Percentiles rank a stretch among this genome's conserved stretches.
These are phyloP conservation scores for Cladobotryum mycophilum DNA, from an alignment of 2,329 filamentous ascomycete species.

Conservation along the genomic window DNA sequence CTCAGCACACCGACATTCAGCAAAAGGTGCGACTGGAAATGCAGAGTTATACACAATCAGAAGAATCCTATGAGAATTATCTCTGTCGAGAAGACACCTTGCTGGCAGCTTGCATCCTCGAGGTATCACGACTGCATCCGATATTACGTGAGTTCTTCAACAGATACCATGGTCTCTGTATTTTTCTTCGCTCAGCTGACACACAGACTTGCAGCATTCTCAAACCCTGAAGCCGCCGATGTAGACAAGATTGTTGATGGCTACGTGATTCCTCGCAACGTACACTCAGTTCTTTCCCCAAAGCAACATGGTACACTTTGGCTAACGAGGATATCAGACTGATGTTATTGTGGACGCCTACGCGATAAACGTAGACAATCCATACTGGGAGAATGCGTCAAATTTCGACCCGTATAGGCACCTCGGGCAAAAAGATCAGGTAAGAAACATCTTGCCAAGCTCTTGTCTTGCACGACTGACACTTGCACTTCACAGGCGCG, in stretches of 20 bases:
- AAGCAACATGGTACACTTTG: too few relatives aligned
- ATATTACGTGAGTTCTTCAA: constrained; percentile 2
- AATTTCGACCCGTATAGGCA: neutral
- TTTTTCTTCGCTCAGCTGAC: neutral
- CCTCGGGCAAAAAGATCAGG: neutral
- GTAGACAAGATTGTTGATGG: neutral
- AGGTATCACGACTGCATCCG: constrained; percentile 9
- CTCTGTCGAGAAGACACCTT: constrained; percentile 5
- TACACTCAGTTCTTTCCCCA: neutral
- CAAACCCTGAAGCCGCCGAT: neutral
- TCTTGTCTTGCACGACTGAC: too few relatives aligned
- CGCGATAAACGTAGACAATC: constrained; percentile 10
- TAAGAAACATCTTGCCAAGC: too few relatives aligned
- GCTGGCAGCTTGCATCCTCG: constrained; percentile 4
- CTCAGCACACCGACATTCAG: neutral
- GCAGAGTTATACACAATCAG: neutral
- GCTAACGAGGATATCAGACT: neutral
- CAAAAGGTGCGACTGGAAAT: neutral
- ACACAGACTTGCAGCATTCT: neutral
- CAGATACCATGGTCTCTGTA: neutral
- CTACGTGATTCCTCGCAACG: neutral
- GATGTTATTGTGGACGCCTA: constrained; percentile 11
- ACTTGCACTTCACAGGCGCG: neutral
- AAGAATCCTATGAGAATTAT: neutral
- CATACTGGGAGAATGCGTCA: constrained; percentile 6